Evolutionary conservation across 768 basidiomycete genomes (phyloP).

Genomic region (Auriscalpium orientale): DNA sequence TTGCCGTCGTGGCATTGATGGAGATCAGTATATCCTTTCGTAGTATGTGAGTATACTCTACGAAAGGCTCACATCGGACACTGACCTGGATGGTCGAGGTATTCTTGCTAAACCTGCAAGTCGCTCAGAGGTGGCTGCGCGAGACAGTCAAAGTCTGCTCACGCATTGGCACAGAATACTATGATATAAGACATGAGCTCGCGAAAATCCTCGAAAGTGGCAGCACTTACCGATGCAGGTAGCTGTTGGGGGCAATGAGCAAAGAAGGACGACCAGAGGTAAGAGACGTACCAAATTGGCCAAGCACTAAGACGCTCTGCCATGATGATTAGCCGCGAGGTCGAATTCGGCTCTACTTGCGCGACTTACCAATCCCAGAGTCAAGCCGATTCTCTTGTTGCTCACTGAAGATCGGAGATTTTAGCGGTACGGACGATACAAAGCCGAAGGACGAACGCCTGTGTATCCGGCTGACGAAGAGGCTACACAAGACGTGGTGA

Average conservation of each 20-base stretch:
- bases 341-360: too few relatives aligned
- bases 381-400: neutral
- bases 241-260: neutral
- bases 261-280: neutral
- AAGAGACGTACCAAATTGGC: neutral
- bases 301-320: neutral
- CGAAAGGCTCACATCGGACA: too few relatives aligned
- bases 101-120: neutral
- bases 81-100: neutral
- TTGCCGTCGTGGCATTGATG: slow-evolving; percentile 45
- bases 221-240: neutral
- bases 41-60: neutral
- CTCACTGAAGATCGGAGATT: neutral
- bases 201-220: neutral
- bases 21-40: slow-evolving; percentile 44
- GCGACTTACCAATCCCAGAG: neutral
- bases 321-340: neutral
- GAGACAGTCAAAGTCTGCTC: too few relatives aligned
- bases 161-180: too few relatives aligned
- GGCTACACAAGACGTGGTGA: neutral
- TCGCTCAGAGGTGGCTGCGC: too few relatives aligned
- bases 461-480: slow-evolving; percentile 16
- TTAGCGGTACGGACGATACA: neutral
- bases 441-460: slow-evolving; percentile 5
- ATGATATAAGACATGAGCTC: too few relatives aligned